phyloP scores from a whole-genome alignment of 1,139 yeast species.

The Tardiomyces depauwii region DNA sequence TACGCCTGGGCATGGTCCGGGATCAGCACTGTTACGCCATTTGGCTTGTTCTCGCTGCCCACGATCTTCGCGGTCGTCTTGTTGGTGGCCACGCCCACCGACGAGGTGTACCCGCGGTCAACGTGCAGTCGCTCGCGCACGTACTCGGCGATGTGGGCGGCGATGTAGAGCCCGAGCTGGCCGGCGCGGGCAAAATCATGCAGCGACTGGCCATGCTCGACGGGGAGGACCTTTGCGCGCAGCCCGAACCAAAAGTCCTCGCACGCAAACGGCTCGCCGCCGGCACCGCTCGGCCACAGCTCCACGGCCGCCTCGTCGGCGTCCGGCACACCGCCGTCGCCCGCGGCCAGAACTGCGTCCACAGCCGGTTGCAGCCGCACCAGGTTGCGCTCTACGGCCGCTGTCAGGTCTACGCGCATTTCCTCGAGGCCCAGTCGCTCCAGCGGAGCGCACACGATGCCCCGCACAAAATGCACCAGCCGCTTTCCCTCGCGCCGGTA shows the following conservation, averaged over 20 bases:
- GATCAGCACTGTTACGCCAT: conserved; percentile 20
- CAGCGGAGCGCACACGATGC: conserved; percentile 16
- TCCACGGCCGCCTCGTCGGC: conserved; percentile 11
- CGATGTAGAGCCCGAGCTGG: conserved; percentile 15
- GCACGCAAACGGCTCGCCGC: conserved; percentile 16
- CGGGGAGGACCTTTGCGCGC: conserved; percentile 19
- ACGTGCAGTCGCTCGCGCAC: conserved; percentile 18
- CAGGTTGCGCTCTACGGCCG: conserved; percentile 10
- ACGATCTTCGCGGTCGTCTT: conserved; percentile 25
- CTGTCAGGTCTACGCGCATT: conserved; percentile 24
- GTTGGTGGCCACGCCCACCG: conserved; percentile 24
- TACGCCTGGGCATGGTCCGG: conserved; percentile 17
- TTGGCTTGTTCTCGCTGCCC: conserved; percentile 23
- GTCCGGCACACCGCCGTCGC: conserved; percentile 9
- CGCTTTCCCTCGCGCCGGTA: conserved; percentile 25
- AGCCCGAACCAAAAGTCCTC: conserved; percentile 20
- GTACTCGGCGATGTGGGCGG: conserved; percentile 21
- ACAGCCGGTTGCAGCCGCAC: conserved; percentile 10
- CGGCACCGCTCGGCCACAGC: conserved; percentile 3
- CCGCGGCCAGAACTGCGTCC: conserved; percentile 5
- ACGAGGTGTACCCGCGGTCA: conserved; percentile 22
- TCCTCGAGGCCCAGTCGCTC: conserved; percentile 30
- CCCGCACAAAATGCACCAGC: conserved; percentile 19
- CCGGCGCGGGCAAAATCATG: conserved; percentile 5
- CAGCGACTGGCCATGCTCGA: conserved; percentile 5